Conservation (phyloP, 306 rosid genomes). For the Vigna hirtella region DNA sequence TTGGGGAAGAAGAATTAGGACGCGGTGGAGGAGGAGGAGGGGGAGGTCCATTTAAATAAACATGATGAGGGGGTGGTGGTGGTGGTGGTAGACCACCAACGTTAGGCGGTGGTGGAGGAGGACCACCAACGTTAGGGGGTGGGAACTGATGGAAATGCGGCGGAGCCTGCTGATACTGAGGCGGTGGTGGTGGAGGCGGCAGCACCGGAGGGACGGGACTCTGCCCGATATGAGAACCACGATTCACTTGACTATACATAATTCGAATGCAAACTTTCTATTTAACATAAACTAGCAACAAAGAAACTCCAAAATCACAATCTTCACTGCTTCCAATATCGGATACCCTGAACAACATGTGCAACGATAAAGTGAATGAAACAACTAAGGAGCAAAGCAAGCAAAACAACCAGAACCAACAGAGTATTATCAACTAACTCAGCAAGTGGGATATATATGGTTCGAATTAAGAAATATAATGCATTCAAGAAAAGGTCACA, state of each 20-base stretch:
- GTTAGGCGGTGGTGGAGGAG: constrained; percentile 45
- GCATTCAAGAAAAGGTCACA: not conserved
- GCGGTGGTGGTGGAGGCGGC: constrained; percentile 39
- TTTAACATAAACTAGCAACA: constrained; percentile 17
- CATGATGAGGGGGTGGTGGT: constrained; percentile 44
- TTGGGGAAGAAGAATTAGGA: constrained; percentile 42
- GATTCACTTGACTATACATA: constrained; percentile 78
- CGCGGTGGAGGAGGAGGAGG: constrained; percentile 17
- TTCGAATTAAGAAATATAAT: not conserved
- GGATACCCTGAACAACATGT: constrained; percentile 41
- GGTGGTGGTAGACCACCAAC: constrained; percentile 36
- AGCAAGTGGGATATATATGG: not conserved
- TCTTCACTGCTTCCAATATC: constrained; percentile 31
- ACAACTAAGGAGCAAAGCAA: constrained; percentile 27
- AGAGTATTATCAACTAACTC: not conserved
- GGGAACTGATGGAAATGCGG: constrained; percentile 51
- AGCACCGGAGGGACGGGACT: constrained; percentile 55
- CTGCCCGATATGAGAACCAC: constrained; percentile 54
- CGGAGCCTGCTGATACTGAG: constrained; percentile 51
- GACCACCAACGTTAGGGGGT: constrained; percentile 43
- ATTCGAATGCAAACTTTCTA: constrained; percentile 16
- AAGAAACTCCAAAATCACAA: constrained; percentile 35
- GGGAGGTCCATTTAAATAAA: constrained; percentile 54
- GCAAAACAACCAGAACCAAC: not conserved
- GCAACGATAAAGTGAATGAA: not conserved